Evolutionary conservation across 305 asterid species (phyloP).

Genomic region (Fraxinus sp.): DNA sequence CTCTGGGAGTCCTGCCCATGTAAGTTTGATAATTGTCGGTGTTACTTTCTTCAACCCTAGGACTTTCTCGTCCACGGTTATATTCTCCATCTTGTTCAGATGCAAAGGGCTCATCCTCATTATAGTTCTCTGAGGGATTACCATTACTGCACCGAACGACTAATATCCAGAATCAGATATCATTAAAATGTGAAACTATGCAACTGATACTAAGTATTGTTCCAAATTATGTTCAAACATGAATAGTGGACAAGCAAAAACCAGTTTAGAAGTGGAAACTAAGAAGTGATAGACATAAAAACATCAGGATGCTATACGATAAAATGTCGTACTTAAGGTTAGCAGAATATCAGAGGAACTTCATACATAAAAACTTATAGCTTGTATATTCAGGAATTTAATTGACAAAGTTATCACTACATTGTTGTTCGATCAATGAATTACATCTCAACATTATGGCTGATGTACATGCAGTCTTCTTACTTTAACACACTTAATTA

Average conservation of each 20-base stretch:
- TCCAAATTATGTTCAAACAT: not conserved
- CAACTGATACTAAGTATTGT: not conserved
- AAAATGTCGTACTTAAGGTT: not conserved
- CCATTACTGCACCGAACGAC: constrained; percentile 46
- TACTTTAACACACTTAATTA: not conserved
- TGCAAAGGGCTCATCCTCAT: constrained; percentile 41
- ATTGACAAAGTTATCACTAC: not conserved
- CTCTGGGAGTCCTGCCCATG: constrained; percentile 63
- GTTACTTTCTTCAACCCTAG: constrained; percentile 41
- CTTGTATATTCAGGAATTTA: not conserved
- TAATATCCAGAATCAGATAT: constrained; percentile 17
- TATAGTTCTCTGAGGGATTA: constrained; percentile 32
- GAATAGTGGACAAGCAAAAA: not conserved
- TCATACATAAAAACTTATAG: not conserved
- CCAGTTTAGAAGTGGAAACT: constrained; percentile 9
- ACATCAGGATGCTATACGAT: not conserved
- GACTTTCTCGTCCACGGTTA: constrained; percentile 37
- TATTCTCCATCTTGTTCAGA: constrained; percentile 39
- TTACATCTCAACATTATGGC: not conserved
- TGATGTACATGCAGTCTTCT: not conserved
- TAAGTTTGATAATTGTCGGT: constrained; percentile 62
- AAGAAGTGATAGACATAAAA: not conserved
- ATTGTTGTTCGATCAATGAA: not conserved
- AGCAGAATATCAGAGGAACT: not conserved
- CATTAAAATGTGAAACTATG: not conserved